Evolutionary conservation across 176 grass and related monocot genomes (phyloP), one percentile per base, ranked within the genome.

Genomic region (Hsuehochloa calcarea): DNA sequence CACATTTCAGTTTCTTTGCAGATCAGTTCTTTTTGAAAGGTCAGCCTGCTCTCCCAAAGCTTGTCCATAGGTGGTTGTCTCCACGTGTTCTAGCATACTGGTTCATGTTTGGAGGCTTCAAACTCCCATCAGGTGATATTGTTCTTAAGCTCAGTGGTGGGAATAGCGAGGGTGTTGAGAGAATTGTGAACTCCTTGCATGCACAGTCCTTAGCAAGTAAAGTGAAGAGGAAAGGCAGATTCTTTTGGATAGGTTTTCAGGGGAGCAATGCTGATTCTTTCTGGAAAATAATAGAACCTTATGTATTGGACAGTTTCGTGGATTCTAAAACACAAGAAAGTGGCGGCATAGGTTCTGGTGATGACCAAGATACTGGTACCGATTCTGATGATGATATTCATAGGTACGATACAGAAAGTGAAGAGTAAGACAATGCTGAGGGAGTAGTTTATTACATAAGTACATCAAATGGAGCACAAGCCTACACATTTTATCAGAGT

Each of bases 101-200:
- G 96, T 99, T 94, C 79, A 96, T 96, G 96, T 96, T 90, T 89
- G 96, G 90, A 80, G 93, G 96, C 34, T 84, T 94, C 67, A 96
- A 84, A 74, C 87, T 87, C 31, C 79, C 80, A 7, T 96, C 96
- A 52, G 93, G 91, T 87, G 96, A 99, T 82, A 85, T 96, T 72
- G 91, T 99, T 77, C 79, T 96, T 70, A 91, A 90, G 89, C 82
- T 96, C 61, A 91, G 90, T 46, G 91, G 88, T 72, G 93, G 78
- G 45, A 90, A 81, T 40, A 82, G 45, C 47, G 90, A 89, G 72
- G 93, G 84, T 75, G 79, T 94, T 43, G 93, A 92, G 68, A 96
- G 88, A 85, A 94, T 99, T 75, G 84, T 88, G 5, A 88, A 64
- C 25, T 86, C 96, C 67, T 74, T 99, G 26, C 85, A 84, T 10